Evolutionary conservation across 139 green algal genomes (phyloP).

Genomic region (Bryopsis sp.): DNA sequence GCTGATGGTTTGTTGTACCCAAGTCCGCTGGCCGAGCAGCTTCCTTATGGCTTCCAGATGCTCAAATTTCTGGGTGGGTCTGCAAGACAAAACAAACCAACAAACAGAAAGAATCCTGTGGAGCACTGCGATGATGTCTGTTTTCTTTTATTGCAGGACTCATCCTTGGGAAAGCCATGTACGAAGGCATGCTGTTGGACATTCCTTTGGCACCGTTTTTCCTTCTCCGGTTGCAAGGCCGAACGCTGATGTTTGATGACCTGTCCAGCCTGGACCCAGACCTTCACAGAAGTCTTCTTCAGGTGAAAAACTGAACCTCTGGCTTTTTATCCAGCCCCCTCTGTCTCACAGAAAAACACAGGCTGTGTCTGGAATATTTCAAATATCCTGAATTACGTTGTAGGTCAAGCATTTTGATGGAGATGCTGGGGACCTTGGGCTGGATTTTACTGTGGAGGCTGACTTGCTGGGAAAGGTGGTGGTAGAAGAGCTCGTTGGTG

Average conservation of each 20-base stretch:
- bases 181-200: conserved; percentile 73
- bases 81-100: too few relatives aligned
- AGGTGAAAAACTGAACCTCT: too few relatives aligned
- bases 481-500: conserved; percentile 56
- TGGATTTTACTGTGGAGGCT: conserved; percentile 66
- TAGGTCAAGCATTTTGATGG: conserved; percentile 62
- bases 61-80: conserved; percentile 63
- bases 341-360: too few relatives aligned
- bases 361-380: too few relatives aligned
- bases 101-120: too few relatives aligned
- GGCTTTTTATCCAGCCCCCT: too few relatives aligned
- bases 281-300: conserved; percentile 36
- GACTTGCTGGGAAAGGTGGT: conserved; percentile 46
- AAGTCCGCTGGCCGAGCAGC: conserved; percentile 41
- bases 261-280: conserved; percentile 54
- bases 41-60: conserved; percentile 31
- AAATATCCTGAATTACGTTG: too few relatives aligned
- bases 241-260: conserved; percentile 58
- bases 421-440: conserved; percentile 51
- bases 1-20: conserved; percentile 47
- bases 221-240: conserved; percentile 36
- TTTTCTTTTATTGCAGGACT: conserved; percentile 25
- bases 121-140: too few relatives aligned
- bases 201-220: conserved; percentile 70
- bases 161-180: conserved; percentile 62